Base-by-base conservation (phyloP, 2,329 filamentous ascomycete genomes). In the Hypoxylon sp. region DNA sequence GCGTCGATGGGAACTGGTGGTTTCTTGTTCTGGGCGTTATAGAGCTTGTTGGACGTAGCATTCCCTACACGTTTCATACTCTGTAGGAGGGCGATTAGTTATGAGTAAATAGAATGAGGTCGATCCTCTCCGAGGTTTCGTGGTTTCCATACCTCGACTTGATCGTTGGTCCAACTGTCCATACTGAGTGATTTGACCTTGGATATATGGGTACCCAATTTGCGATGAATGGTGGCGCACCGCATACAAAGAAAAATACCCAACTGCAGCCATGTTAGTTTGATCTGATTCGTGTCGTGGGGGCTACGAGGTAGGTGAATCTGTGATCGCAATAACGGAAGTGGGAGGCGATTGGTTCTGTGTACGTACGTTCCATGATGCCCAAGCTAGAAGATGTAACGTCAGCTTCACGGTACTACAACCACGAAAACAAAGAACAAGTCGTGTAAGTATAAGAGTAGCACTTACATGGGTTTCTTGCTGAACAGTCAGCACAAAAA, bases 111-210 rank as follows among this genome's bases (percentile, higher is more conserved):
- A 32, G 51, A 16, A 44, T n/a, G 31, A 36, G 6, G 17, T 31
- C 11, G n/a, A n/a, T 35, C 19, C 20, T n/a, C 23, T 23, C 21
- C 31, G 12, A 13, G 19, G 17, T 20, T 13, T 29, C 27, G n/a
- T 19, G 30, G 30, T 20, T 30, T 42, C 73, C 83, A 74, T 78
- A 96, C 92, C 75, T 99, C 94, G 59, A 99, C 92, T 75, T 99
- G 94, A 55, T 97, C 94, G 67, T 88, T 87, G 37, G 89, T 86
- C 94, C 94, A 99, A 62, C 88, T 94, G 74, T 99, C 94, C 92
- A 99, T 97, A 72, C 89, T 97, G 75, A 99, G 74, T 26, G 92
- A 97, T 74, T 99, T 99, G 77, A 99, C 91, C 73, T 99, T 99
- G 61, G 92, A 97, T 58, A 99, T 91, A 73, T 99, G 94, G 29